Evolutionary conservation across 2,329 filamentous ascomycete genomes (phyloP).

Genomic region (Pestalotiopsis sp.): DNA sequence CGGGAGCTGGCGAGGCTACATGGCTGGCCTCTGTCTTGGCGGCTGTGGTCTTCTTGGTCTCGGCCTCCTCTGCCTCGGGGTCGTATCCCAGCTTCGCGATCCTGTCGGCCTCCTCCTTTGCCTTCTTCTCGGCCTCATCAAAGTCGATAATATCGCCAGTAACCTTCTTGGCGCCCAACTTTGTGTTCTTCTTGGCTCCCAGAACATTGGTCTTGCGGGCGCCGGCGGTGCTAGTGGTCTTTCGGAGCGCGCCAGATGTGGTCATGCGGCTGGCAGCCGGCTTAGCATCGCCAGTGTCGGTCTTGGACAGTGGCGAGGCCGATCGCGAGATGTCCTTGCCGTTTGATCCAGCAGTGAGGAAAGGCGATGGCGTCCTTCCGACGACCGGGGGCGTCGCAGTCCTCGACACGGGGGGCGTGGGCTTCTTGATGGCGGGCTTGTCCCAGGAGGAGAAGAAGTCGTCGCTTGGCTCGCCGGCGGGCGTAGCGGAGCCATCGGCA

Average conservation of each 20-base stretch:
- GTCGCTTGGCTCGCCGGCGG: constrained; percentile 79
- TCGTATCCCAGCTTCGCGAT: constrained; percentile 96
- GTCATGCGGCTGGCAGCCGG: constrained; percentile 72
- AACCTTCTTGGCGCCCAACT: constrained; percentile 93
- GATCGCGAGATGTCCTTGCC: constrained; percentile 75
- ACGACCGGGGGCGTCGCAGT: constrained; percentile 82
- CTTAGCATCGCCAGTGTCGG: constrained; percentile 56
- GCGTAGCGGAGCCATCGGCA: constrained; percentile 70
- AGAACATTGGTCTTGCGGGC: constrained; percentile 85
- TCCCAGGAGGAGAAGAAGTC: constrained; percentile 99
- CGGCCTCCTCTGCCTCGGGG: constrained; percentile 75
- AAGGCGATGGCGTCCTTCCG: constrained; percentile 84
- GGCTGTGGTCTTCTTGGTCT: constrained; percentile 40
- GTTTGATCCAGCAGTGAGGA: constrained; percentile 76
- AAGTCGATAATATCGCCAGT: constrained; percentile 84
- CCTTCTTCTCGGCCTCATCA: constrained; percentile 94
- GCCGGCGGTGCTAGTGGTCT: constrained; percentile 61
- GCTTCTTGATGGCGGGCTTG: constrained; percentile 94
- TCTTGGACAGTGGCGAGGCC: constrained; percentile 76
- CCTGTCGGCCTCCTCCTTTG: constrained; percentile 94
- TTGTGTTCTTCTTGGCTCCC: constrained; percentile 78
- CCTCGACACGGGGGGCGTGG: constrained; percentile 89
- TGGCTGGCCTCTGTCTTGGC: constrained; percentile 52
- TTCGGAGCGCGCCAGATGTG: constrained; percentile 80
- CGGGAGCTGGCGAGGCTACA: constrained; percentile 73